Evolutionary conservation across 495 filamentous ascomycete genomes (phyloP).

Genomic region (Podospora comata): DNA sequence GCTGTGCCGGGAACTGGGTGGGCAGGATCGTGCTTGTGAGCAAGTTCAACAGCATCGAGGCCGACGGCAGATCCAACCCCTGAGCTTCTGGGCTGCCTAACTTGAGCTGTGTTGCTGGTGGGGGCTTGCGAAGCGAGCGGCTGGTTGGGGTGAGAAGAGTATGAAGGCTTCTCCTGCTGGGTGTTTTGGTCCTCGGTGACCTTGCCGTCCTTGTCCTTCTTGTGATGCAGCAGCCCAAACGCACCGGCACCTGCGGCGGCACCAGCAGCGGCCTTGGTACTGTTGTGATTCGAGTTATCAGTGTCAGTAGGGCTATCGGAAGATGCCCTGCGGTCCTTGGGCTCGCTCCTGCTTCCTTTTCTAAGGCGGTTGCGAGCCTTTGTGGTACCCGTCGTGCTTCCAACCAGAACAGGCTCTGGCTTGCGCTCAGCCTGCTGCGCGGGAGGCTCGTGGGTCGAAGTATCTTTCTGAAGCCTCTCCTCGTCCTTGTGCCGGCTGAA

Average conservation of each 20-base stretch:
- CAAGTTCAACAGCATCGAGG: conserved; percentile 16
- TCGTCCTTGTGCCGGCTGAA: conserved; percentile 36
- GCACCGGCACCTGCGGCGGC: conserved; percentile 26
- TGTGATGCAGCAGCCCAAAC: conserved; percentile 25
- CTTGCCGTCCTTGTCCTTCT: conserved; percentile 15
- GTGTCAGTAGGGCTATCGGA: background rate
- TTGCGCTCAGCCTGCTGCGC: conserved; percentile 10
- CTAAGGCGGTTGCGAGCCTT: conserved; percentile 9
- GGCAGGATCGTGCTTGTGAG: conserved; percentile 3
- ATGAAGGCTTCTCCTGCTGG: background rate
- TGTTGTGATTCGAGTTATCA: conserved; percentile 16
- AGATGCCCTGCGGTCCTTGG: background rate
- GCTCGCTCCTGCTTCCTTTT: conserved; percentile 13
- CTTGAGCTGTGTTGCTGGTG: background rate
- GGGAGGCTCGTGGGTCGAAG: conserved; percentile 15
- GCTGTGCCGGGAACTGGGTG: background rate
- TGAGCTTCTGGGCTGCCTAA: background rate
- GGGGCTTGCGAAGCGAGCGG: background rate
- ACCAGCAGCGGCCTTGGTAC: conserved; percentile 30
- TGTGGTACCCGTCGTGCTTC: background rate
- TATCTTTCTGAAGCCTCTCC: conserved; percentile 19
- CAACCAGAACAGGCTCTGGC: conserved; percentile 5
- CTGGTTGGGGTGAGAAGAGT: conserved; percentile 1
- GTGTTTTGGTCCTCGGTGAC: conserved; percentile 3
- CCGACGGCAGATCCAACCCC: conserved; percentile 16